Evolutionary conservation across 2,329 filamentous ascomycete genomes (phyloP), one percentile per base, ranked within the genome.

Genomic region (Eutypa lata): DNA sequence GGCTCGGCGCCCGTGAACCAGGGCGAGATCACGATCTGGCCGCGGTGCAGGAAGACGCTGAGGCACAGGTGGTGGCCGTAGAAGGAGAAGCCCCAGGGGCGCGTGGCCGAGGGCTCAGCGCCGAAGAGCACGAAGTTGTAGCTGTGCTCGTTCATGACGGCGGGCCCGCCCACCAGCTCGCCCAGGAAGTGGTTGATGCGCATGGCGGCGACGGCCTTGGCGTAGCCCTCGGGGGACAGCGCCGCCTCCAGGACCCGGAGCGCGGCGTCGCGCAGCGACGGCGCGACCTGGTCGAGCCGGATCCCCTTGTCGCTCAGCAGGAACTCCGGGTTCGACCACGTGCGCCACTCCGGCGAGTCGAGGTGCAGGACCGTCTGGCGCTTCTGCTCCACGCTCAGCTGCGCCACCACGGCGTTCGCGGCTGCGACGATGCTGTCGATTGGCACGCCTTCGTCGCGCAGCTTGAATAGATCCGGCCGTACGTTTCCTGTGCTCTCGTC

Each of bases 1-100:
- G 89, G 89, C 69, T 93, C 89, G 0, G 89, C 89, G 51, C 89
- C 89, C 0, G 87, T 90, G 69, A 93, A 93, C 71, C 85, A 89
- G 0, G 89, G 89, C 0, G 82, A 84, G 2, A 90, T 76, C 44
- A 90, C 73, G 48, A 91, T 84, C 66, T 90, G 86, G 0, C 73
- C 69, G 31, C 75, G 75, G 63, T 85, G 80, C 51, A 91, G 76
- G 64, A 91, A 88, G 21, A 88, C 77, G 61, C 85, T 86, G 2
- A 92, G 76, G 59, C 87, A 90, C 2, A 93, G 76, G 61, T 93
- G 89, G 66, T 93, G 89, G 7, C 89, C 89, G 70, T 91, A 93
- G 62, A 91, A 83, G 0, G 83, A 81, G 69, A 82, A 89, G 1
- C 88, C 88, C 88, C 88, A 91, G 0, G 87, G 84, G 2, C 70